Percentiles rank a stretch among this genome's conserved stretches.
Evolutionary conservation across 257 asterid genomes (phyloP).

Genomic region (Catharanthus roseus): DNA sequence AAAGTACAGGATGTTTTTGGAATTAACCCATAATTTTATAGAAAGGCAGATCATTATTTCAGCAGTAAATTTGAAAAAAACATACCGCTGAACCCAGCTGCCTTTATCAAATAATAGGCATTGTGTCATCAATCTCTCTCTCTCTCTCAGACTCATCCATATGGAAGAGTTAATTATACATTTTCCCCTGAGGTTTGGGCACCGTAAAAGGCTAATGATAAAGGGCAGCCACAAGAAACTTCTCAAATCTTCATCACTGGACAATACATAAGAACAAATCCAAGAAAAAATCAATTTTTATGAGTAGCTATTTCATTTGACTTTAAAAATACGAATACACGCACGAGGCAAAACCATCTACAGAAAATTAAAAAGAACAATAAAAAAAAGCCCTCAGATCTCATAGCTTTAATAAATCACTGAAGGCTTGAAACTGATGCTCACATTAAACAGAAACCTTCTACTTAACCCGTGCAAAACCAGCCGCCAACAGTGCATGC

Average conservation of each 20-base stretch:
- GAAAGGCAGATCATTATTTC: constrained; percentile 9
- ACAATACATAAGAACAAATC: background rate
- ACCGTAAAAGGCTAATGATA: constrained; percentile 6
- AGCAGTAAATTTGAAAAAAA: too few relatives aligned
- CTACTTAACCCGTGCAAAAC: constrained; percentile 32
- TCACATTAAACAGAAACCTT: constrained; percentile 38
- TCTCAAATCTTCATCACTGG: constrained; percentile 9
- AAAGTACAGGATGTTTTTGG: too few relatives aligned
- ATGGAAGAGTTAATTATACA: background rate
- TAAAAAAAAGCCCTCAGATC: constrained; percentile 58
- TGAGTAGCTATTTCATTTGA: background rate
- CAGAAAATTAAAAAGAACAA: background rate
- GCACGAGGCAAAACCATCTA: background rate
- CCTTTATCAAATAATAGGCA: too few relatives aligned
- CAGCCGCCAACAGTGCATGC: constrained; percentile 24
- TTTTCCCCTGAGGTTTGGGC: background rate
- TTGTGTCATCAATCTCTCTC: background rate
- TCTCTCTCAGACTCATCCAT: background rate
- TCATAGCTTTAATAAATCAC: constrained; percentile 69
- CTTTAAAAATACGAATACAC: too few relatives aligned
- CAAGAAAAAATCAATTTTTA: background rate
- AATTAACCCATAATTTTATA: background rate
- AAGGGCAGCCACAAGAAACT: constrained; percentile 16
- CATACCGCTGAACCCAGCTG: too few relatives aligned
- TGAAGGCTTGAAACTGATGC: constrained; percentile 25